Conservation (phyloP, 2,329 filamentous ascomycete genomes). For the Botrytis paeoniae region DNA sequence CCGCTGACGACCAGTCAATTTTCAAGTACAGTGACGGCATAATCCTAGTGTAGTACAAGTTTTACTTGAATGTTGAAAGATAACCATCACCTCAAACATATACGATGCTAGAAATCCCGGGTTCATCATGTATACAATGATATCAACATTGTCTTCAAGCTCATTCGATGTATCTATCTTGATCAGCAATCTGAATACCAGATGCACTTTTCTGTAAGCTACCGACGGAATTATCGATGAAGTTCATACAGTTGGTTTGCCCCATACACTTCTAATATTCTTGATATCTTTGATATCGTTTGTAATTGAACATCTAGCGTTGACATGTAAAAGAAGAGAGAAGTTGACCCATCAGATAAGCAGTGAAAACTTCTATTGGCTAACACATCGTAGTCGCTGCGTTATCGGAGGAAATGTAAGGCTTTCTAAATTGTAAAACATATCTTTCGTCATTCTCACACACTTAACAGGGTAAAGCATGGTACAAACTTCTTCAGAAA, state of each 20-base stretch:
- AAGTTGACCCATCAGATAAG: background rate
- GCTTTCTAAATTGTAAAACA: background rate
- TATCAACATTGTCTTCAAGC: background rate
- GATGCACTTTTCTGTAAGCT: background rate
- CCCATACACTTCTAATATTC: background rate
- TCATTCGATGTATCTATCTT: background rate
- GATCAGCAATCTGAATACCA: background rate
- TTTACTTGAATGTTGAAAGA: background rate
- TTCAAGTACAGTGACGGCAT: background rate
- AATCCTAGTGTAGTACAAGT: background rate
- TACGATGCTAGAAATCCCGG: background rate
- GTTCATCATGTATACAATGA: background rate
- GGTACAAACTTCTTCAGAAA: background rate
- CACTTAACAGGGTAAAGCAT: background rate
- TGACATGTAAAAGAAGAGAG: background rate
- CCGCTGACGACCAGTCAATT: background rate
- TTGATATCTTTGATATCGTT: background rate
- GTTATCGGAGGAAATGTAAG: background rate
- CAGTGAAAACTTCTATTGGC: background rate
- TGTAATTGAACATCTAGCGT: background rate
- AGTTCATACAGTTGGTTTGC: background rate
- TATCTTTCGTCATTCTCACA: background rate
- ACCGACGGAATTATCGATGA: background rate
- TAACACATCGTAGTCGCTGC: background rate
- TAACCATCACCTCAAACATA: background rate